These are phyloP conservation scores for Skeletonema grethae DNA, from an alignment of 108 stramenopile genomes.

Conservation along the genomic window DNA sequence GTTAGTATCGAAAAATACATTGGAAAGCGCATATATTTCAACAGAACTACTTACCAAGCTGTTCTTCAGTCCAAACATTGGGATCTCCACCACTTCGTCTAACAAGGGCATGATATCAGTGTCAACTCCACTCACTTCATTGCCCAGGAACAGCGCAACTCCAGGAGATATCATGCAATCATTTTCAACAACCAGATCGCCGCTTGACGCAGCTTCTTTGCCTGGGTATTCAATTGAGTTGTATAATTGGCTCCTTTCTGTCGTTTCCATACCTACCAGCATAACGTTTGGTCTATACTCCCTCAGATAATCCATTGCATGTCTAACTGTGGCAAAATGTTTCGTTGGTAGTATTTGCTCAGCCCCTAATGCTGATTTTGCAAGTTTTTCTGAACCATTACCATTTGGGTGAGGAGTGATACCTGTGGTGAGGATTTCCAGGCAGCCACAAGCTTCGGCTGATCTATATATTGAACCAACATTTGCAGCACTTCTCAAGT, in stretches of 20 bases:
- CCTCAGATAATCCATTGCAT: conserved; percentile 60
- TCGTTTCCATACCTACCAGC: conserved; percentile 84
- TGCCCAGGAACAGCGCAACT: conserved; percentile 78
- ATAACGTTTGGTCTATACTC: conserved; percentile 32
- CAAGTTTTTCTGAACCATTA: conserved; percentile 73
- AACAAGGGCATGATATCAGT: conserved; percentile 56
- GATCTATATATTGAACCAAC: conserved; percentile 88
- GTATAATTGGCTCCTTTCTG: conserved; percentile 64
- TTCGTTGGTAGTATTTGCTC: conserved; percentile 58
- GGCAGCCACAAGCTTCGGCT: conserved; percentile 77
- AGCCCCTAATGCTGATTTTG: conserved; percentile 82
- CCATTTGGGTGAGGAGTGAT: conserved; percentile 86
- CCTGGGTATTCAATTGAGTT: conserved; percentile 53
- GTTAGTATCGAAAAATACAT: no score
- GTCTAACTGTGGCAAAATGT: conserved; percentile 72
- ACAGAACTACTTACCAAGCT: conserved; percentile 27
- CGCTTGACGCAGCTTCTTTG: conserved; percentile 1
- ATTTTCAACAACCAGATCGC: conserved; percentile 11
- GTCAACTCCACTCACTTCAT: conserved; percentile 86
- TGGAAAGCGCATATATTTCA: no score
- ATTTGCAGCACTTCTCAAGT: conserved; percentile 85
- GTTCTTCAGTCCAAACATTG: conserved; percentile 87
- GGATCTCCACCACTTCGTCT: conserved; percentile 82
- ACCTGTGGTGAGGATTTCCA: conserved; percentile 65
- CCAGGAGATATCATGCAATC: conserved; percentile 28